Conservation (phyloP, 352 stramenopile species). For the Halophytophthora polymorphica region DNA sequence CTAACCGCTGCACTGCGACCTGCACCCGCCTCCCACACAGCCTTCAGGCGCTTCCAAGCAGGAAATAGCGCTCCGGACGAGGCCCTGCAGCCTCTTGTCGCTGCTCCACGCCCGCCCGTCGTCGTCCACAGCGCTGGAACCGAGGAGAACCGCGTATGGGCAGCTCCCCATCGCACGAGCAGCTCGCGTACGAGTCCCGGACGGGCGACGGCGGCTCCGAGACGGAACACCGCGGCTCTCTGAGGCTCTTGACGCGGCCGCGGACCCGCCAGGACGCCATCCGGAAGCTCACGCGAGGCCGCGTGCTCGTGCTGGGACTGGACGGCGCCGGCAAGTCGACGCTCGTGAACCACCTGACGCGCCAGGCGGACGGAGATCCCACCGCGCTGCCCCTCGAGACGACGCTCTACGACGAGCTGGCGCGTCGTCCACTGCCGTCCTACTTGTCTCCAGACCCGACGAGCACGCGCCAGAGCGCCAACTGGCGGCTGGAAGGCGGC, state of each 20-base stretch:
- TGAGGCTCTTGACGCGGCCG: conserved; percentile 19
- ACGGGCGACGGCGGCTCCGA: conserved; percentile 9
- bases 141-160: conserved; percentile 27
- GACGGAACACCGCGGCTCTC: conserved; percentile 16
- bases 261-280: conserved; percentile 22
- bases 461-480: conserved; percentile 16
- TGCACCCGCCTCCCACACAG: too few species aligned
- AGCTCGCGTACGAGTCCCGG: conserved; percentile 12
- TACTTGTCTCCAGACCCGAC: conserved; percentile 32
- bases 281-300: conserved; percentile 41
- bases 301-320: conserved; percentile 47
- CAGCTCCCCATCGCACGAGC: conserved; percentile 39
- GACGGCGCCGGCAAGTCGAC: conserved; percentile 63
- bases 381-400: conserved; percentile 6
- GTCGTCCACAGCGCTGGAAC: too few species aligned
- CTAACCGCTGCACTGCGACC: too few species aligned
- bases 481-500: conserved; percentile 33
- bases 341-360: conserved; percentile 40
- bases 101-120: too few species aligned
- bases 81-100: neutral
- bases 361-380: conserved; percentile 24
- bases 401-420: conserved; percentile 8
- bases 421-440: conserved; percentile 3
- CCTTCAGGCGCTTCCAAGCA: too few species aligned
- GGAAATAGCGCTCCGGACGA: too few species aligned